Percentiles rank a stretch among this genome's conserved stretches.
Conservation (phyloP, 768 basidiomycete genomes). For the Trichaptum fuscoviolaceum region DNA sequence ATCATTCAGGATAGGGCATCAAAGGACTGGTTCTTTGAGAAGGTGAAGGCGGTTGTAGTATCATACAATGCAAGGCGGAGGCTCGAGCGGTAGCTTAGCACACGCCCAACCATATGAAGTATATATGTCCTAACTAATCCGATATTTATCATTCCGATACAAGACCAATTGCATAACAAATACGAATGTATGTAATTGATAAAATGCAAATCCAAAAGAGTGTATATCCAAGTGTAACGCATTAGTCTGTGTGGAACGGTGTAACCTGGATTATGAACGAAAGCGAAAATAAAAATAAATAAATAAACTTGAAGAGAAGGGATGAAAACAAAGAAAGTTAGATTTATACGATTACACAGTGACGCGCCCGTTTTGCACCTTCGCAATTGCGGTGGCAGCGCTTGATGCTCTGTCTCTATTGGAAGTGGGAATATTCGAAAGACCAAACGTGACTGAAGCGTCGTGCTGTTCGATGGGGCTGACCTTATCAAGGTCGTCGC, state of each 20-base stretch:
- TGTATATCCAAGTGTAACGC: constrained; percentile 8
- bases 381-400: constrained; percentile 40
- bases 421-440: constrained; percentile 22
- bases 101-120: not conserved
- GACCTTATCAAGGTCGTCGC: constrained; percentile 28
- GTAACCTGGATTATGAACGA: constrained; percentile 2
- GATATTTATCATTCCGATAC: not conserved
- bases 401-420: constrained; percentile 56
- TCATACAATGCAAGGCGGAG: constrained; percentile 66
- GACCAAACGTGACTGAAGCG: constrained; percentile 23
- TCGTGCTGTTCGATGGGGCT: constrained; percentile 19
- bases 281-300: constrained; percentile 14
- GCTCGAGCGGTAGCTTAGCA: constrained; percentile 43
- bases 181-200: constrained; percentile 4
- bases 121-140: not conserved
- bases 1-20: constrained; percentile 70
- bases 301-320: constrained; percentile 19
- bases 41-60: constrained; percentile 72
- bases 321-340: constrained; percentile 17
- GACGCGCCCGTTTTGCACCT: not conserved
- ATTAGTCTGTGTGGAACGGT: constrained; percentile 7
- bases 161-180: not conserved
- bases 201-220: constrained; percentile 3
- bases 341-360: not conserved
- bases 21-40: constrained; percentile 76